These are phyloP conservation scores for Xylaria palmicola DNA, from an alignment of 495 filamentous ascomycete genomes.

Conservation along the genomic window DNA sequence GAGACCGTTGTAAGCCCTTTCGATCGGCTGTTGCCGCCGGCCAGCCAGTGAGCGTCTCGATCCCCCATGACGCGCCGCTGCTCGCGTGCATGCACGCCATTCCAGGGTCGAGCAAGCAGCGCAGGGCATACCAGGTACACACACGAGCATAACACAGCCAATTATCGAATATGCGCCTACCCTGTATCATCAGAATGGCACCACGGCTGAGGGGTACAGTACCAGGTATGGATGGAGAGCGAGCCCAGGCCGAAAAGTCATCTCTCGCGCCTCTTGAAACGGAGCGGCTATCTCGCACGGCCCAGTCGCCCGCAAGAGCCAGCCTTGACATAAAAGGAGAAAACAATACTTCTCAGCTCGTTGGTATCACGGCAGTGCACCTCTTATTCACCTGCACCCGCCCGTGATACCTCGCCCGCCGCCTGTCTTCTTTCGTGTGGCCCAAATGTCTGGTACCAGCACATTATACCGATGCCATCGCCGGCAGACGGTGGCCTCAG, in stretches of 20 bases:
- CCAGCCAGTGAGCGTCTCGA: no score
- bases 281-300: background rate
- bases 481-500: background rate
- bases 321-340: background rate
- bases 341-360: no score
- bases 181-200: background rate
- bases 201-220: background rate
- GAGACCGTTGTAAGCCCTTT: background rate
- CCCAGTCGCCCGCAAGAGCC: no score
- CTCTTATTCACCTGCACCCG: background rate
- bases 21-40: background rate
- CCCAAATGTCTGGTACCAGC: background rate
- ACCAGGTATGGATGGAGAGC: background rate
- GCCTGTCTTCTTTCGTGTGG: background rate
- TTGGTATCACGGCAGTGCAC: background rate
- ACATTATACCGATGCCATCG: background rate
- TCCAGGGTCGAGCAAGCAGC: background rate
- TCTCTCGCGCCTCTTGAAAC: background rate
- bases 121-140: no score
- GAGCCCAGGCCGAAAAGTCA: background rate
- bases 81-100: background rate
- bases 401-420: background rate
- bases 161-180: background rate
- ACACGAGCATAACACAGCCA: background rate
- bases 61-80: background rate